Base-by-base conservation (phyloP, 768 basidiomycete species). In the Dacryopinax primogenitus region DNA sequence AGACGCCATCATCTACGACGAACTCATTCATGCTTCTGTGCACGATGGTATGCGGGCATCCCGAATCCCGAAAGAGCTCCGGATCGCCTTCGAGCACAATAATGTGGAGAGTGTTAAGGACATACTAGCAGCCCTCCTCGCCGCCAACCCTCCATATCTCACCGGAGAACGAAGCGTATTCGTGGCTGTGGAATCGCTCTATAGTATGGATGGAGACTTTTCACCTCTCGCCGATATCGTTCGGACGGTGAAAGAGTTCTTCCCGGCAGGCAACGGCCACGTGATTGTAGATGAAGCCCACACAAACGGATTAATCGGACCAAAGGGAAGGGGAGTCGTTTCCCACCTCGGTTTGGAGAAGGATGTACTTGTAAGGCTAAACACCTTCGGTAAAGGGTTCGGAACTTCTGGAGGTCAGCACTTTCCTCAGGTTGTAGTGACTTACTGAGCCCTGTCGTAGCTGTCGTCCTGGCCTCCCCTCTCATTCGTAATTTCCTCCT, bases 141-240 rank as follows among this genome's bases (percentile, higher is more conserved):
- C 37, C 2, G 26, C 41, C 1, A 66, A 69, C 0, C 34, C 64
- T 32, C 67, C 68, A 1, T 64, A 58, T 21, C 15, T 32, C 18
- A 28, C 51, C 30, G 84, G 83, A 0, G 73, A 75, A 30, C 67
- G 68, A 35, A 85, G 78, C 69, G 75, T 90, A 1, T 96, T 94
- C 71, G 74, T 98, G 13, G 85, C 90, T 0, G 85, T 96, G 6
- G 95, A 98, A 78, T 86, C 84, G 36, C 74, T 97, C 47, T 97
- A 97, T 70, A 90, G 87, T 65, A 98, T 98, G 95, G 95, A 98
- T 69, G 95, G 95, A 15, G 95, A 92, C 30, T 81, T 95, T 66
- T 81, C 87, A 0, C 92, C 92, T 0, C 77, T 98, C 32, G 63
- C 63, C 16, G 82, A 83, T 44, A 85, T 96, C 58, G 82, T 86